Percentiles rank a stretch among this genome's conserved stretches.
phyloP scores from a whole-genome alignment of 208 protist genomes.

The Trypanosoma theileri region DNA sequence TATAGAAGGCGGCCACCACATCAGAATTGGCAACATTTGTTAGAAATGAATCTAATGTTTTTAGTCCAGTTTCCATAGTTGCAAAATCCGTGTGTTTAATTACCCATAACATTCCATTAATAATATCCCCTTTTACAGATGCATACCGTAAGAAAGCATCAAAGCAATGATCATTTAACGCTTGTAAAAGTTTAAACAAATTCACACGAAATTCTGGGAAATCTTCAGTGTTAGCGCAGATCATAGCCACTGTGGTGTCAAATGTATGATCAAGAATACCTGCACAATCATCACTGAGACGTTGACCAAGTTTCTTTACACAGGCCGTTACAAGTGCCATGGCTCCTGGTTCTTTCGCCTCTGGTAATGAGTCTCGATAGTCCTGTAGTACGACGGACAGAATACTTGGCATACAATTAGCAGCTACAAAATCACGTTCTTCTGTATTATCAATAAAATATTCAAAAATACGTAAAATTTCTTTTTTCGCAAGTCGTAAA shows the following conservation, averaged over 20 bases:
- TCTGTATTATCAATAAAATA: conserved; percentile 91
- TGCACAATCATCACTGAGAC: conserved; percentile 83
- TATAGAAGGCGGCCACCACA: conserved; percentile 68
- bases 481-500: conserved; percentile 95
- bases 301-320: conserved; percentile 84
- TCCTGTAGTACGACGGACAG: conserved; percentile 96
- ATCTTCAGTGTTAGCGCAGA: conserved; percentile 95
- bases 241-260: conserved; percentile 97
- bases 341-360: conserved; percentile 94
- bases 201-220: conserved; percentile 97
- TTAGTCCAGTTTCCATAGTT: conserved; percentile 87
- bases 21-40: conserved; percentile 61
- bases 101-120: conserved; percentile 97
- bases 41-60: conserved; percentile 95
- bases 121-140: conserved; percentile 72
- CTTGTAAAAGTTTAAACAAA: conserved; percentile 96
- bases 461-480: conserved; percentile 95
- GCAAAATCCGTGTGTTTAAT: conserved; percentile 97
- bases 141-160: conserved; percentile 73
- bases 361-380: conserved; percentile 90
- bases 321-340: conserved; percentile 91
- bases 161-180: conserved; percentile 96
- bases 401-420: conserved; percentile 92
- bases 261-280: conserved; percentile 97
- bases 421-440: conserved; percentile 85